Conservation (phyloP, 192 early-diverging fungal genomes). For the Globomyces pollinis-pini region DNA sequence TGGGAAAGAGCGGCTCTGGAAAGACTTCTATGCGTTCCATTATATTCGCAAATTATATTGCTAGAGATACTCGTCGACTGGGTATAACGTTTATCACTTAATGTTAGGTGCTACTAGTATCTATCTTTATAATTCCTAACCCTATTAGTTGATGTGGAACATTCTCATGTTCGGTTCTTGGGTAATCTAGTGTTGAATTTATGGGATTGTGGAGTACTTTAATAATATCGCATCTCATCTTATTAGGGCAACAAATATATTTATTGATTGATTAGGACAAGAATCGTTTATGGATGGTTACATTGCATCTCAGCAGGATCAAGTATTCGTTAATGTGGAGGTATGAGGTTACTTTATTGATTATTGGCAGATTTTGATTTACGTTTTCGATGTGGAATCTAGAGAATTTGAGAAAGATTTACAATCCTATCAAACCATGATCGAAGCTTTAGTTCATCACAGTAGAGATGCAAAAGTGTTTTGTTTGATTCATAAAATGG, state of each 20-base stretch:
- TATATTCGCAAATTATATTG: slow-evolving; percentile 97
- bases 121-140: slow-evolving; percentile 4
- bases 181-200: slow-evolving; percentile 94
- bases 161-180: slow-evolving; percentile 90
- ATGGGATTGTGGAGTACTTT: slow-evolving; percentile 66
- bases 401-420: slow-evolving; percentile 87
- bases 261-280: slow-evolving; percentile 52
- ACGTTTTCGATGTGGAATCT: slow-evolving; percentile 95
- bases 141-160: slow-evolving; percentile 92
- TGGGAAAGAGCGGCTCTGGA: slow-evolving; percentile 94
- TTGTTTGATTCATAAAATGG: slow-evolving; percentile 98
- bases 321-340: slow-evolving; percentile 96
- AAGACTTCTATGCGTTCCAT: slow-evolving; percentile 99
- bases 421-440: slow-evolving; percentile 78
- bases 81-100: slow-evolving; percentile 95
- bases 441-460: slow-evolving; percentile 71
- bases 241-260: neutral
- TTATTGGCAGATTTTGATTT: no score
- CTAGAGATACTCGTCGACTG: slow-evolving; percentile 85
- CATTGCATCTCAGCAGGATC: slow-evolving; percentile 82
- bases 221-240: neutral
- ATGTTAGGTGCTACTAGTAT: no score
- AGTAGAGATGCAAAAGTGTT: slow-evolving; percentile 90
- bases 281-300: slow-evolving; percentile 96
- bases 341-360: no score